Conservation (phyloP, 1,284 basidiomycete species). For the Pseudozyma thailandica region DNA sequence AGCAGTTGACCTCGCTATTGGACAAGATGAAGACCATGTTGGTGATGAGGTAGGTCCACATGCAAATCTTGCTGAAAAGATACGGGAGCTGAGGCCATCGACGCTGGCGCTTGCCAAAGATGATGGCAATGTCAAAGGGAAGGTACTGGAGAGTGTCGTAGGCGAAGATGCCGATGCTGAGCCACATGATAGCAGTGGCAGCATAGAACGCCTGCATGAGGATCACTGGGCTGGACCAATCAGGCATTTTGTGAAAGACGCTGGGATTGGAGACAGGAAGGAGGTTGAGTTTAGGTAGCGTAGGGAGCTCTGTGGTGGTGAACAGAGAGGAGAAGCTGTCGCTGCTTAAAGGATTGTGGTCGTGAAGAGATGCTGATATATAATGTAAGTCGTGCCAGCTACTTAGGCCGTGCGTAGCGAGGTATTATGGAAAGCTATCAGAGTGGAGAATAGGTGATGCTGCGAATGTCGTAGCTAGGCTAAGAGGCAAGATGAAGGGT, state of each 20-base stretch:
- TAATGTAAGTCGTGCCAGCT: too few species aligned
- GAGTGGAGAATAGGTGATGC: too few species aligned
- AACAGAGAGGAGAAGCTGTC: too few species aligned
- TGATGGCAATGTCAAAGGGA: constrained; percentile 29
- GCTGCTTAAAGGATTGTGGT: too few species aligned
- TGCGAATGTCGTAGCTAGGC: too few species aligned
- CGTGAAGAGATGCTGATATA: too few species aligned
- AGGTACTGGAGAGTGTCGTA: constrained; percentile 31
- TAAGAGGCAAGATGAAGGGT: too few species aligned
- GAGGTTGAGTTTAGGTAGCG: background rate
- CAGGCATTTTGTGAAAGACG: constrained; percentile 16
- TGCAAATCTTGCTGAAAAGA: constrained; percentile 34
- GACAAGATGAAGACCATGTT: constrained; percentile 18
- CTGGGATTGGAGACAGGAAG: background rate
- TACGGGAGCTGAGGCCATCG: constrained; percentile 43
- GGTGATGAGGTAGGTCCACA: constrained; percentile 30
- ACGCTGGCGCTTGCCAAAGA: constrained; percentile 24
- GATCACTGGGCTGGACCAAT: constrained; percentile 26
- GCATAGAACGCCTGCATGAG: constrained; percentile 30
- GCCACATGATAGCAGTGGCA: constrained; percentile 28
- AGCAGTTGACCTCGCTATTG: constrained; percentile 36
- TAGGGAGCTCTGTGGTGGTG: background rate
- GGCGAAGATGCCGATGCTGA: constrained; percentile 36
- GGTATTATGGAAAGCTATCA: too few species aligned
- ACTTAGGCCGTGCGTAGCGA: too few species aligned